phyloP scores from a whole-genome alignment of 2,329 filamentous ascomycete species.

The Ophiocordyceps robertsii region DNA sequence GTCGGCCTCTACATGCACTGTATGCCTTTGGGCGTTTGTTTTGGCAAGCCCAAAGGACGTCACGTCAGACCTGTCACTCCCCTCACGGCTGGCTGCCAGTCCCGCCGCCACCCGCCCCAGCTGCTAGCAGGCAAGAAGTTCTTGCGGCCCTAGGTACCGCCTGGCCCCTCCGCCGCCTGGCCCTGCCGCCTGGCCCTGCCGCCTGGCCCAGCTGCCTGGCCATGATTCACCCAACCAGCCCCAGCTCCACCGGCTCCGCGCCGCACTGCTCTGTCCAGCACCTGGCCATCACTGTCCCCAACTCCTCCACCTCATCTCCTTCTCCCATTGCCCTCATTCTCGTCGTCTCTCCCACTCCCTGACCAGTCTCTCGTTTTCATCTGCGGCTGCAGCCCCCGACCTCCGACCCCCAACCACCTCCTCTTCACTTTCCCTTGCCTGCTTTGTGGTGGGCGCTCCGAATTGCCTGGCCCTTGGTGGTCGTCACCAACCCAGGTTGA shows the following conservation, averaged over 20 bases:
- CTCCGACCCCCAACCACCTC: not conserved
- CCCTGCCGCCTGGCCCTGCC: too few species aligned
- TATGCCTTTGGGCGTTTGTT: too few species aligned
- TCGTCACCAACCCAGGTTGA: conserved; percentile 3
- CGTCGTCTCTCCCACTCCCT: not conserved
- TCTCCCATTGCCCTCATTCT: not conserved
- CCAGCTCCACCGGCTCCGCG: not conserved
- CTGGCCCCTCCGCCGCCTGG: not conserved
- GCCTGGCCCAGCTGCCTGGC: too few species aligned
- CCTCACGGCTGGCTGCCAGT: too few species aligned
- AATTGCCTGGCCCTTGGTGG: conserved; percentile 1
- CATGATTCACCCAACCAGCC: too few species aligned
- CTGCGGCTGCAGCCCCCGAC: not conserved
- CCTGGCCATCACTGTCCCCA: too few species aligned
- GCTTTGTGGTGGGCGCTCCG: not conserved
- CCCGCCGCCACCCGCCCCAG: too few species aligned
- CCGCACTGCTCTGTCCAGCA: too few species aligned
- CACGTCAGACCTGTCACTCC: too few species aligned
- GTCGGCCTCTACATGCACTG: too few species aligned
- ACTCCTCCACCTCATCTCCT: not conserved
- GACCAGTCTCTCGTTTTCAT: not conserved
- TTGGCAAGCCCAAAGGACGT: not conserved
- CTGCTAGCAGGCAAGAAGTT: too few species aligned
- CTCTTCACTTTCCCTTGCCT: not conserved
- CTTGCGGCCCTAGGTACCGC: not conserved